A percentile compares a stretch with the other conserved stretches of the same genome.
Evolutionary conservation across 208 protist genomes (phyloP).

Genomic region (Blechomonas ayalai): DNA sequence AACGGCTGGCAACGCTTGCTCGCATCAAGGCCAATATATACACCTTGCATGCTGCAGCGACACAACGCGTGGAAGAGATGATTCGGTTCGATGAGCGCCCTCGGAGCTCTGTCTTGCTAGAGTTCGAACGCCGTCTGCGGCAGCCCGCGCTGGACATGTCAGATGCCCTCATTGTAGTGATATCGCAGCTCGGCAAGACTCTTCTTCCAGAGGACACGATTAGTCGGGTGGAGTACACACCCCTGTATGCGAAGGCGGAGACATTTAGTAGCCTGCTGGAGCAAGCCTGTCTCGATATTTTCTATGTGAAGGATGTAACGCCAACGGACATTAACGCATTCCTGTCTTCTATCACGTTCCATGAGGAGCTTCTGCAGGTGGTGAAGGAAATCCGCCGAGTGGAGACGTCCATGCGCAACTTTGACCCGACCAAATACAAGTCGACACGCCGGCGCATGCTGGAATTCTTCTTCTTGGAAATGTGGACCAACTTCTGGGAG

Average conservation of each 20-base stretch:
- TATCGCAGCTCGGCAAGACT: slow-evolving; percentile 1
- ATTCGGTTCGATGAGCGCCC: neutral
- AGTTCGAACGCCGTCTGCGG: too few species aligned
- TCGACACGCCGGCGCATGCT: slow-evolving; percentile 17
- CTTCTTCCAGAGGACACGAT: slow-evolving; percentile 5
- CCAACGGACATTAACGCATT: slow-evolving; percentile 12
- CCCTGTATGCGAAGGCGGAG: too few species aligned
- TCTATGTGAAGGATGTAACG: slow-evolving; percentile 3
- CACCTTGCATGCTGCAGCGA: too few species aligned
- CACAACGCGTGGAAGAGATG: neutral
- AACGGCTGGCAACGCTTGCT: too few species aligned
- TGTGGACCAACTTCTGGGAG: slow-evolving; percentile 42
- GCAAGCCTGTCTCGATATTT: neutral
- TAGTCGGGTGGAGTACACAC: slow-evolving; percentile 3
- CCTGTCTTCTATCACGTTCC: slow-evolving; percentile 12
- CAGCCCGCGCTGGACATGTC: too few species aligned
- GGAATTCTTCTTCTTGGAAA: slow-evolving; percentile 35
- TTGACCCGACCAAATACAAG: slow-evolving; percentile 17
- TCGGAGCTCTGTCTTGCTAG: too few species aligned
- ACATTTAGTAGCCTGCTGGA: too few species aligned
- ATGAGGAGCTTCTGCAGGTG: slow-evolving; percentile 15
- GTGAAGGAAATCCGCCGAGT: slow-evolving; percentile 11
- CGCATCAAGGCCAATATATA: too few species aligned
- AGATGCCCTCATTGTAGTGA: slow-evolving; percentile 3
- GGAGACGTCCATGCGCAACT: slow-evolving; percentile 14